A percentile compares a stretch with the other conserved stretches of the same genome.
These are phyloP conservation scores for Alternaria consortialis DNA, from an alignment of 2,329 filamentous ascomycete genomes.

Conservation along the genomic window DNA sequence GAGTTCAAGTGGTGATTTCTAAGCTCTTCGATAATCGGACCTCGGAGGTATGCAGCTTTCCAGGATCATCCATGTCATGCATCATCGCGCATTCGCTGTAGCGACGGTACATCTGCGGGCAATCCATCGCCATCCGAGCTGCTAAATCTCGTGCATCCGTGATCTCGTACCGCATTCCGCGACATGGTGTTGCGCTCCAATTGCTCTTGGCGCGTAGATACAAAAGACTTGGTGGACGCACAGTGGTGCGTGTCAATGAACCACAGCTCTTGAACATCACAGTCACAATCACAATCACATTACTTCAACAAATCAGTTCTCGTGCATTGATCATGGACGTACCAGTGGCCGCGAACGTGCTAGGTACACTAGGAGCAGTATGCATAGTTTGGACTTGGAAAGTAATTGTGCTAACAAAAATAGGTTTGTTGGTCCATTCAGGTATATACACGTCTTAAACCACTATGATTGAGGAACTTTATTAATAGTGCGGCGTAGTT, in stretches of 20 bases:
- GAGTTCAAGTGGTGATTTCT: constrained; percentile 25
- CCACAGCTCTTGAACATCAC: not conserved
- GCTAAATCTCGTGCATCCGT: not conserved
- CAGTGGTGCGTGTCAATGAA: constrained; percentile 1
- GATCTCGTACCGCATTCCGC: not conserved
- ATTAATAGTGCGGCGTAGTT: constrained; percentile 56
- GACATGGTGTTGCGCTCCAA: not conserved
- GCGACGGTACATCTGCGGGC: not conserved
- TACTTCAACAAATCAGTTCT: not conserved
- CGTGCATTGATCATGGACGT: constrained; percentile 58
- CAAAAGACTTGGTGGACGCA: not conserved
- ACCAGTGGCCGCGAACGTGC: constrained; percentile 64
- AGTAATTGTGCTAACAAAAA: constrained; percentile 14
- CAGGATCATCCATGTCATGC: constrained; percentile 19
- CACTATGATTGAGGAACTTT: not conserved
- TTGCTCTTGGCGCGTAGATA: constrained; percentile 5
- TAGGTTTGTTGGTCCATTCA: constrained; percentile 71
- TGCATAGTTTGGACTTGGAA: constrained; percentile 14
- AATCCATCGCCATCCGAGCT: not conserved
- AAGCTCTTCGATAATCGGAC: constrained; percentile 25
- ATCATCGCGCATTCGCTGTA: not conserved
- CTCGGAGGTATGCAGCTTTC: constrained; percentile 20
- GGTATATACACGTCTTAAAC: constrained; percentile 45
- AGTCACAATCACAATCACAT: not conserved
- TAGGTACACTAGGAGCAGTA: constrained; percentile 68